Base-by-base conservation (phyloP, 2,329 filamentous ascomycete species). In the Macrophomina phaseolina region DNA sequence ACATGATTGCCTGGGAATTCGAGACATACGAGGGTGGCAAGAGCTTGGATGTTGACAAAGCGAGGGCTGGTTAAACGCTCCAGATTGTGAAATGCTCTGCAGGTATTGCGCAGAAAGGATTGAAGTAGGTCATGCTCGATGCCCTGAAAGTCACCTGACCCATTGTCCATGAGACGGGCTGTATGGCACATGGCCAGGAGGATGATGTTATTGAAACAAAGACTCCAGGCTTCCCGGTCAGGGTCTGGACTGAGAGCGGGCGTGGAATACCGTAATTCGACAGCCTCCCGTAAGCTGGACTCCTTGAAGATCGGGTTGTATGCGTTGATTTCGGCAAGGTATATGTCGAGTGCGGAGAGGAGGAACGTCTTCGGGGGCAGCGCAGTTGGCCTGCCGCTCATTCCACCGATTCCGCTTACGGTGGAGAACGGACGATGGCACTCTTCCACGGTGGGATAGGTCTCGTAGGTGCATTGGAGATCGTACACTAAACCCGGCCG, bases 181-280 rank as follows among this genome's bases (percentile, higher is more conserved):
- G 16, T 55, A 34, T 55, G 52, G 34, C 52, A 55, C 52, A 55
- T 55, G 32, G 52, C 52, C 52, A 55, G 23, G 5, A 55, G 52
- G 12, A 55, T 55, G 16, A 55, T 55, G 16, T 55, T 55, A 34
- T 55, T 55, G 52, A 55, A 55, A 7, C 30, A 55, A 23, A 55
- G 52, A 12, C 52, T 55, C 52, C 52, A 55, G 12, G 52, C 52
- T 7, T 55, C 52, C 4, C 32, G 32, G n/a, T 55, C 52, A 5
- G 52, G 30, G 16, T 55, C 52, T 18, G 30, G 52, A 34, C 18
- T 34, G 5, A 55, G 52, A 8, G 52, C 30, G 5, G 52, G 32
- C 16, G 34, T 55, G 16, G 52, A 40, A 14, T 55, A 55, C 34
- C 32, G 32, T 5, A 55, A 34, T 23, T 55, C 52, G 14, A 55